phyloP scores from a whole-genome alignment of 164 flowering plant species.

The Brasenia schreberi region DNA sequence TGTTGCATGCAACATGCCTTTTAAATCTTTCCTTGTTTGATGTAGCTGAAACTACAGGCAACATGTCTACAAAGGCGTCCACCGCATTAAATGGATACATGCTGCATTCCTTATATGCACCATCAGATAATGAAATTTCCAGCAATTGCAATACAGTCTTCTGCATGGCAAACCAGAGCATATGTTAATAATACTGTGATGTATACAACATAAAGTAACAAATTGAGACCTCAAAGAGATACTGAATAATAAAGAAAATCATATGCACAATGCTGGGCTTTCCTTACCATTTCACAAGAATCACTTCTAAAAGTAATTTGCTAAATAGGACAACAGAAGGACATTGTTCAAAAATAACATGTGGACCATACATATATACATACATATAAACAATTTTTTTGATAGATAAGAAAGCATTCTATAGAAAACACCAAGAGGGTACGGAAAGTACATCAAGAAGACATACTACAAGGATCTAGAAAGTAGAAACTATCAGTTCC shows the following conservation, averaged over 20 bases:
- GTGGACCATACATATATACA: no score
- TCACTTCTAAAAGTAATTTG: constrained; percentile 29
- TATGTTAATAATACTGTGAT: not conserved
- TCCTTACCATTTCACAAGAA: constrained; percentile 28
- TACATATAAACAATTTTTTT: no score
- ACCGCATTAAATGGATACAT: constrained; percentile 13
- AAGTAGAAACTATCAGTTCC: no score
- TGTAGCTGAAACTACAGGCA: constrained; percentile 20
- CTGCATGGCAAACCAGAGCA: constrained; percentile 10
- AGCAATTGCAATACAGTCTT: constrained; percentile 15
- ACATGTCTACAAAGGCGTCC: constrained; percentile 25
- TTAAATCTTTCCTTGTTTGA: constrained; percentile 19
- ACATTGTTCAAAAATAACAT: no score
- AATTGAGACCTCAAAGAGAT: no score
- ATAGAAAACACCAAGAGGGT: not conserved
- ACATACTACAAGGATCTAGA: not conserved
- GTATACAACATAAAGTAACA: not conserved
- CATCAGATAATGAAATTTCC: constrained; percentile 28
- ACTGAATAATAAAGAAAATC: not conserved
- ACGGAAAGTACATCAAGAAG: not conserved
- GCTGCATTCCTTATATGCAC: constrained; percentile 31
- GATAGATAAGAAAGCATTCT: not conserved
- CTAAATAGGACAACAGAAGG: no score
- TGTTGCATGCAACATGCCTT: constrained; percentile 27
- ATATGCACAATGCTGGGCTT: not conserved